Conservation (phyloP, 2,329 filamentous ascomycete genomes). For the Fusarium nodosum region DNA sequence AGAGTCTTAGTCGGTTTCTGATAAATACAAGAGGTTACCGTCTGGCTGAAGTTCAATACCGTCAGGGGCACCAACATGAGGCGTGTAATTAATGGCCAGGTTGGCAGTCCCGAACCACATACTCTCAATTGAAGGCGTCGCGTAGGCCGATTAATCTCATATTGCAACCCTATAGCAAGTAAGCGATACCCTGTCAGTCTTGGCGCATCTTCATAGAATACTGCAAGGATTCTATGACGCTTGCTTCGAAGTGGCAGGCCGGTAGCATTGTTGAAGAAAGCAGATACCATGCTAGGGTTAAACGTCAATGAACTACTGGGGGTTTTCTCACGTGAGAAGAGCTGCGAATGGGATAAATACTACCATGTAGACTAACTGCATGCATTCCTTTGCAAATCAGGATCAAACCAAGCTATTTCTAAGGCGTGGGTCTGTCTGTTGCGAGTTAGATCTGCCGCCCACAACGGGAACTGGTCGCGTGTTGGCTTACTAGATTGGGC, state of each 20-base stretch:
- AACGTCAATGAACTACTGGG: background rate
- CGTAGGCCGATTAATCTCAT: background rate
- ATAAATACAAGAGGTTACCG: slow-evolving; percentile 6
- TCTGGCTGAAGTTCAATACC: slow-evolving; percentile 21
- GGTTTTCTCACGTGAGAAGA: background rate
- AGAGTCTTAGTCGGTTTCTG: slow-evolving; percentile 10
- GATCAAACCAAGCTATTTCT: background rate
- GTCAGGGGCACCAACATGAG: background rate
- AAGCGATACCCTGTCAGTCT: background rate
- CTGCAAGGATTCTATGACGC: background rate
- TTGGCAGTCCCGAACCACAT: background rate
- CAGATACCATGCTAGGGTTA: background rate
- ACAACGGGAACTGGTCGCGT: slow-evolving; percentile 1
- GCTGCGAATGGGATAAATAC: background rate
- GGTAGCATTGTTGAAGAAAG: background rate
- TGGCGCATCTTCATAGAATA: background rate
- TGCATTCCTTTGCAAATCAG: background rate
- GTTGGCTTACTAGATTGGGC: slow-evolving; percentile 20
- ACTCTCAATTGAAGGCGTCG: background rate
- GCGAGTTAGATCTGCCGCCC: background rate
- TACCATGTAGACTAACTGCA: no score
- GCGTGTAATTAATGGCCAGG: slow-evolving; percentile 14
- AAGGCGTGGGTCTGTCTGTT: background rate
- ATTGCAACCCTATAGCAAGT: background rate
- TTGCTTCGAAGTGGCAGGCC: background rate